Conservation (phyloP, 2,329 filamentous ascomycete genomes). For the Boeremia lycopersici region DNA sequence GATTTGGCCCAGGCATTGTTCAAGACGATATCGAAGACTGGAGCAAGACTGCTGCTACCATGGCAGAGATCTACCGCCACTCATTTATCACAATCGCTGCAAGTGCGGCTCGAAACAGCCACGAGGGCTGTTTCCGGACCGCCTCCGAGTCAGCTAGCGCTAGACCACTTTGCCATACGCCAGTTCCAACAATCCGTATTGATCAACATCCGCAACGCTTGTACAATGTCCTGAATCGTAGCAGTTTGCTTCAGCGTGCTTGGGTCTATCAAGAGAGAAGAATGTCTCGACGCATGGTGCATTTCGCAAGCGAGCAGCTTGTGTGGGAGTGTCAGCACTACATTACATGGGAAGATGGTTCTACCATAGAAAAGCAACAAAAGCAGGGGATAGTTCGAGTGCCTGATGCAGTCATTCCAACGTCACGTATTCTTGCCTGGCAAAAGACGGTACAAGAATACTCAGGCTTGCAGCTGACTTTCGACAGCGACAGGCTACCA, state of each 20-base stretch:
- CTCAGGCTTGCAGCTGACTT: not conserved
- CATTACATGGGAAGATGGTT: not conserved
- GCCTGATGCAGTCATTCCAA: not conserved
- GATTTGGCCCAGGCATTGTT: not conserved
- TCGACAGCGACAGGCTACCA: not conserved
- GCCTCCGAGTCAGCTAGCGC: not conserved
- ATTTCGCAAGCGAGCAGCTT: not conserved
- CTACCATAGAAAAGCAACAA: not conserved
- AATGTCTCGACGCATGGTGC: not conserved
- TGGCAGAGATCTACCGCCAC: not conserved
- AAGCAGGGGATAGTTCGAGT: not conserved
- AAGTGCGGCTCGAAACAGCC: not conserved
- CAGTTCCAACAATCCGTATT: not conserved
- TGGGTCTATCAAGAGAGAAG: not conserved
- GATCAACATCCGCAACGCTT: no score
- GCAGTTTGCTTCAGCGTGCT: not conserved
- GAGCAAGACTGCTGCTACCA: not conserved
- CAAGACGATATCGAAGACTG: not conserved
- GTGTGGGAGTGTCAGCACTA: not conserved
- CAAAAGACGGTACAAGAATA: not conserved
- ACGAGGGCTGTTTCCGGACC: not conserved
- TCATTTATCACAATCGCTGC: not conserved
- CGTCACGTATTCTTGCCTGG: not conserved
- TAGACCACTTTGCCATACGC: not conserved
- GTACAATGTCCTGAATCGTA: no score